A percentile compares a stretch with the other conserved stretches of the same genome.
Evolutionary conservation across 192 early-diverging fungal genomes (phyloP).

Genomic region (Coemansia sp.): DNA sequence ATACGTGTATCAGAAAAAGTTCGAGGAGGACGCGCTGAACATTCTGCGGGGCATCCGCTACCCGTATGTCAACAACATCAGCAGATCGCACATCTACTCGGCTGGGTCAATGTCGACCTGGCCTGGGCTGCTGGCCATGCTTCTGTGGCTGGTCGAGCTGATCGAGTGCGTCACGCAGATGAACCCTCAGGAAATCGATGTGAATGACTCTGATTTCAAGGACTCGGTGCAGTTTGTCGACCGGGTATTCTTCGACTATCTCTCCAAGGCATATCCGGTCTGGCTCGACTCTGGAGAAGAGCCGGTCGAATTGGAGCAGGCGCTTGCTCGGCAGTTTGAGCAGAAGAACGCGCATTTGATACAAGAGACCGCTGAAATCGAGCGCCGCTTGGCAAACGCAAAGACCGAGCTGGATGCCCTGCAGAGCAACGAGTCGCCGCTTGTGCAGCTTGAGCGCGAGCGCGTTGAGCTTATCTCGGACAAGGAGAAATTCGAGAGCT

Average conservation of each 20-base stretch:
- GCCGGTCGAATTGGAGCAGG: slow-evolving; percentile 57
- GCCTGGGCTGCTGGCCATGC: slow-evolving; percentile 65
- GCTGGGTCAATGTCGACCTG: slow-evolving; percentile 66
- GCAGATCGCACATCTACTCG: slow-evolving; percentile 66
- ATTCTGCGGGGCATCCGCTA: slow-evolving; percentile 60
- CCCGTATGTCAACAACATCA: slow-evolving; percentile 55
- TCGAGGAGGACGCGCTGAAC: slow-evolving; percentile 66
- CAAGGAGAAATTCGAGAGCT: slow-evolving; percentile 59
- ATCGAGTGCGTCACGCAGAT: slow-evolving; percentile 58
- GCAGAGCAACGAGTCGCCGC: slow-evolving; percentile 52
- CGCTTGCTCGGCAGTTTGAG: slow-evolving; percentile 62
- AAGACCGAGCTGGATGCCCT: slow-evolving; percentile 48
- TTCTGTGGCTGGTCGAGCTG: slow-evolving; percentile 76
- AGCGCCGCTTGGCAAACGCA: slow-evolving; percentile 54
- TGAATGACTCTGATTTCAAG: slow-evolving; percentile 34
- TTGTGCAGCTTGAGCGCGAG: slow-evolving; percentile 57
- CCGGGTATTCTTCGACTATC: slow-evolving; percentile 69
- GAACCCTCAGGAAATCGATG: slow-evolving; percentile 33
- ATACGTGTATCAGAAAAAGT: slow-evolving; percentile 61
- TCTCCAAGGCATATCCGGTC: slow-evolving; percentile 59
- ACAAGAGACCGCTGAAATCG: slow-evolving; percentile 52
- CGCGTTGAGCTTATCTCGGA: slow-evolving; percentile 55
- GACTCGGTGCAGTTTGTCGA: slow-evolving; percentile 60
- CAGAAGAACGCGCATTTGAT: slow-evolving; percentile 59
- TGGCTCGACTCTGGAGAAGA: slow-evolving; percentile 68